A percentile compares a stretch with the other conserved stretches of the same genome.
Evolutionary conservation across 2,329 filamentous ascomycete genomes (phyloP).

Genomic region (Arthrobotrys musiformis): DNA sequence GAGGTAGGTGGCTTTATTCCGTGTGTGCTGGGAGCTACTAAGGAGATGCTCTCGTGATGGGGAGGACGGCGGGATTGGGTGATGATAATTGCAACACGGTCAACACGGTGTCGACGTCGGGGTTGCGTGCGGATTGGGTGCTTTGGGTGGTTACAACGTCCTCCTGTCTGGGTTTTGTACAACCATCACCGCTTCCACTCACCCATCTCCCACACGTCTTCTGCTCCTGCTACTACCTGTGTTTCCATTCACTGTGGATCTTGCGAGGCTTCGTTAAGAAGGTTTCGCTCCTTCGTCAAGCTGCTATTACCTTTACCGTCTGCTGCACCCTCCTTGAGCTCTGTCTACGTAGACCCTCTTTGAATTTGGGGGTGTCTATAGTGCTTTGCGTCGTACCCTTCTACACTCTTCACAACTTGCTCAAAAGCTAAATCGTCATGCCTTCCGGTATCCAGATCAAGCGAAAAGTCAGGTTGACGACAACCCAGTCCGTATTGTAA

Average conservation of each 20-base stretch:
- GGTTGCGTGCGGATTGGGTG: background rate
- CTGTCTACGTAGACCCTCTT: too few relatives aligned
- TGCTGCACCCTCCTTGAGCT: too few relatives aligned
- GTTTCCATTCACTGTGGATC: too few relatives aligned
- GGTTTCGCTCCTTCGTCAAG: too few relatives aligned
- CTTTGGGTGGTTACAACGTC: background rate
- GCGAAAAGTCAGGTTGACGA: constrained; percentile 90
- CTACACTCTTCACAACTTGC: background rate
- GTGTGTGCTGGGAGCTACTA: background rate
- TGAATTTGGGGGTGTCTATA: too few relatives aligned
- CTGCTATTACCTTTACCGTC: too few relatives aligned
- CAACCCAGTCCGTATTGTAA: constrained; percentile 88
- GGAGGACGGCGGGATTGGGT: background rate
- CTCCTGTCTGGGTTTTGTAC: background rate
- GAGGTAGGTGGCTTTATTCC: constrained; percentile 34
- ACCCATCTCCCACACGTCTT: background rate
- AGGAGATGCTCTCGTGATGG: constrained; percentile 14
- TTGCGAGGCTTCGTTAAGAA: too few relatives aligned
- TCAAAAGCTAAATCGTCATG: constrained; percentile 25
- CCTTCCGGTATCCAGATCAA: constrained; percentile 69
- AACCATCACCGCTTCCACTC: background rate
- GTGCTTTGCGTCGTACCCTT: too few relatives aligned
- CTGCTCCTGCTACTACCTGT: background rate
- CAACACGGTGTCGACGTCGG: too few relatives aligned
- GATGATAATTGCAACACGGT: constrained; percentile 36